A percentile compares a stretch with the other conserved stretches of the same genome.
phyloP scores from a whole-genome alignment of 208 protist genomes.

The Phytomonas serpens region DNA sequence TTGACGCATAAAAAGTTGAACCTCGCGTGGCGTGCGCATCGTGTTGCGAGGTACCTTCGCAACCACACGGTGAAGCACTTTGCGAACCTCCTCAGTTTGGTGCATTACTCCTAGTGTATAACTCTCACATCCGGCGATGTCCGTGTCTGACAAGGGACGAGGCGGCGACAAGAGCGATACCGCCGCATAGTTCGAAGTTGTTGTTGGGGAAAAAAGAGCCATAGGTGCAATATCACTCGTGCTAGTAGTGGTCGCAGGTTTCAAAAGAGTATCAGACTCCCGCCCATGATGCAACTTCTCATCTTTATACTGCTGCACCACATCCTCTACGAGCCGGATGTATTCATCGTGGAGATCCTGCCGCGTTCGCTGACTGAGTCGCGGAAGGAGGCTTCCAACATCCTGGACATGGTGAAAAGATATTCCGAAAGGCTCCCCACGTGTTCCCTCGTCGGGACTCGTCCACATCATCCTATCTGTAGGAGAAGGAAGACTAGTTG shows the following conservation, averaged over 20 bases:
- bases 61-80: constrained; percentile 38
- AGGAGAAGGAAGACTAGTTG: background rate
- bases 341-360: constrained; percentile 29
- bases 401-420: constrained; percentile 51
- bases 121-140: constrained; percentile 37
- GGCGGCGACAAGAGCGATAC: constrained; percentile 13
- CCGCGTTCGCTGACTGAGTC: constrained; percentile 27
- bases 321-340: constrained; percentile 22
- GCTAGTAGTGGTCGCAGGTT: background rate
- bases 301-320: constrained; percentile 16
- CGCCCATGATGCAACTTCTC: background rate
- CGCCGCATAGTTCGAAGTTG: constrained; percentile 1
- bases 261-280: background rate
- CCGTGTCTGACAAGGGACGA: constrained; percentile 17
- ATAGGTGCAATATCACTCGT: background rate
- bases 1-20: constrained; percentile 49
- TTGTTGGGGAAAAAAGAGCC: background rate
- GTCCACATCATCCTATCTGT: background rate
- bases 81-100: constrained; percentile 49
- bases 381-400: constrained; percentile 41
- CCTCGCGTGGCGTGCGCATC: constrained; percentile 25
- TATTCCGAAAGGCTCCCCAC: constrained; percentile 23
- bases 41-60: constrained; percentile 20
- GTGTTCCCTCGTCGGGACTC: background rate
- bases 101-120: constrained; percentile 48